Percentiles rank a stretch among this genome's conserved stretches.
Evolutionary conservation across 257 asterid species (phyloP).

Genomic region (Solanum pennellii): DNA sequence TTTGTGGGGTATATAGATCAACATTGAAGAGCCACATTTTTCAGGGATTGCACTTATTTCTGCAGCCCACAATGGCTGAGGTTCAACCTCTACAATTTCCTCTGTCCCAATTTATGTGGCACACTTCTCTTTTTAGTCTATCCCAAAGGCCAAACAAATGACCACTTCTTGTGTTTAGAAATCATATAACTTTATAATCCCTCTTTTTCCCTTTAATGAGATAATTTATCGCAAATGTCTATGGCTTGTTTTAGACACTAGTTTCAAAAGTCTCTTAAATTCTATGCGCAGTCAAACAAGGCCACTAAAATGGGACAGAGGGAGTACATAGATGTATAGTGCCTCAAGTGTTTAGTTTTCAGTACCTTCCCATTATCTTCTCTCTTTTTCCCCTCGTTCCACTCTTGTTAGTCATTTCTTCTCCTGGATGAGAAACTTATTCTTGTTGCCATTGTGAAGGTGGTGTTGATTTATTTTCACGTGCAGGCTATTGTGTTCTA

Average conservation of each 20-base stretch:
- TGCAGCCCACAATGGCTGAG: not conserved
- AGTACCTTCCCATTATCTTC: not conserved
- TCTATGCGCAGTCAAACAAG: not conserved
- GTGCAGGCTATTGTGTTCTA: constrained; percentile 95
- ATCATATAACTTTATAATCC: not conserved
- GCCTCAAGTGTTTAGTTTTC: not conserved
- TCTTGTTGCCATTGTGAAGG: not conserved
- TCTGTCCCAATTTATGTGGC: not conserved
- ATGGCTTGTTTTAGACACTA: not conserved
- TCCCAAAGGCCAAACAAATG: not conserved
- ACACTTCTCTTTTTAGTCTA: not conserved
- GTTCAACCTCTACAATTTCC: not conserved
- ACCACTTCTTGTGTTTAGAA: not conserved
- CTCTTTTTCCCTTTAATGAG: not conserved
- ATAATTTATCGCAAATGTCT: not conserved
- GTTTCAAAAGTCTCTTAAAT: not conserved
- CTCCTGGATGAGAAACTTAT: not conserved
- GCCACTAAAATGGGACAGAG: not conserved
- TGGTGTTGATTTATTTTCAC: not conserved
- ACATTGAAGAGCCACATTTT: not conserved
- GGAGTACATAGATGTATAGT: not conserved
- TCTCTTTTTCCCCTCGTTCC: not conserved
- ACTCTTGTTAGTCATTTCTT: not conserved
- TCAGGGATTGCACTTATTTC: not conserved
- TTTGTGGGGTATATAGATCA: not conserved